Evolutionary conservation across 805 yeast species (phyloP), one percentile per base, ranked within the genome.

Genomic region (Nakazawaea anatomiae): DNA sequence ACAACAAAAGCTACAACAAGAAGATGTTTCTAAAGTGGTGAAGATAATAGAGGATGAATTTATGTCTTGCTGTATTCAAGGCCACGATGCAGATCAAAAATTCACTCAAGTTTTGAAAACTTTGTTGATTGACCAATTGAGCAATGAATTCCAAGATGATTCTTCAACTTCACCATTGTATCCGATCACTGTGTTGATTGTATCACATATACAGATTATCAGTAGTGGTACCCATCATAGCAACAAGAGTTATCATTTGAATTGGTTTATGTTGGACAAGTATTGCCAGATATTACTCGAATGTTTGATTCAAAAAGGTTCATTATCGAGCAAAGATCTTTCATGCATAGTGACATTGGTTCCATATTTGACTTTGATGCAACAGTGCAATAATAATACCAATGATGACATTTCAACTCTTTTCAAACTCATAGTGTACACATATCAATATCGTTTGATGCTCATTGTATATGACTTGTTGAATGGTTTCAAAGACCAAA

Each of bases 31-130:
- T 18, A 32, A 32, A 30, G 14, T 11, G 1, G 14, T 48, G 10
- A 30, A 44, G 36, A 25, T 44, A 5, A 44, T 44, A 6, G 52
- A 49, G 25, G 28, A n/a, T 9, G 48, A 44, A 29, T 12, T 44
- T n/a, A 12, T 44, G 36, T 44, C 52, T 11, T 39, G 44, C 28
- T 28, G 43, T 7, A 44, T 49, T 9, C 52, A 44, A 27, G 52
- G 52, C 7, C n/a, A 14, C 6, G 49, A 50, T 9, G 46, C 43
- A 9, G 39, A 34, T 27, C 7, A 11, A 32, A 46, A 45, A 45
- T 50, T 50, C 10, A 8, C 11, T 4, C 29, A 50, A 4, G 29
- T 50, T 12, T 36, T 45, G 7, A 18, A 46, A 29, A 12, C 38
- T 11, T 18, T 46, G 28, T 6, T 46, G 8, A 32, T 46, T 7